Base-by-base conservation (phyloP, 164 flowering plant species). In the Saururus chinensis region DNA sequence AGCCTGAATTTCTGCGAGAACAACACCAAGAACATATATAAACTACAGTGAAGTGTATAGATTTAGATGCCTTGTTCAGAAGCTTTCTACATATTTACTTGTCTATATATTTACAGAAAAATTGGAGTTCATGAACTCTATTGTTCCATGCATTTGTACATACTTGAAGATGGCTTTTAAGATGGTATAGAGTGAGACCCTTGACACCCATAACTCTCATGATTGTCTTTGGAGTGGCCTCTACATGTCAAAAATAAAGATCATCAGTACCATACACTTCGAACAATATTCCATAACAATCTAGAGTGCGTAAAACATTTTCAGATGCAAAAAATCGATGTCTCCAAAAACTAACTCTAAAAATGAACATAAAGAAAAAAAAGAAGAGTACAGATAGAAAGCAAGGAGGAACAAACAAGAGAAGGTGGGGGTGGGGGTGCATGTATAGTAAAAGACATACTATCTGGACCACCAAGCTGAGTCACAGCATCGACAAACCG, bases 101-200 rank as follows among this genome's bases (percentile, higher is more conserved):
- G 49, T 45, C 14, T 45, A 3, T 13, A 45, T 17, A 17, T 45
- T 12, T 45, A 17, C 4, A 45, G 17, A 45, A 45, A 12, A 12
- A 10, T 45, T 45, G 49, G 49, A 12, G 49, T 12, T 12, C 4
- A 45, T 45, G 37, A 30, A 30, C 37, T 30, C 37, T 30, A 30
- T 30, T 30, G 37, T 30, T 30, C 37, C 37, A 45, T 45, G 49
- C 49, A 45, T 17, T 45, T 19, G 8, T 64, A 60, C 60, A 71
- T 59, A 90, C 99, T 87, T 93, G 99, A 63, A 93, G 99, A 69
- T 93, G 99, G 80, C 99, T 93, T 80, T 93, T 93, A 74, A 93
- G 97, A 78, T 93, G 99, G 76, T 90, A 93, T 53, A 93, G 95
- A 48, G 99, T 93, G 22, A 93, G 91, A 61, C 99, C 99, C 80